These are phyloP conservation scores for Oryza nivara DNA, from an alignment of 176 grass and related monocot genomes.

Conservation along the genomic window DNA sequence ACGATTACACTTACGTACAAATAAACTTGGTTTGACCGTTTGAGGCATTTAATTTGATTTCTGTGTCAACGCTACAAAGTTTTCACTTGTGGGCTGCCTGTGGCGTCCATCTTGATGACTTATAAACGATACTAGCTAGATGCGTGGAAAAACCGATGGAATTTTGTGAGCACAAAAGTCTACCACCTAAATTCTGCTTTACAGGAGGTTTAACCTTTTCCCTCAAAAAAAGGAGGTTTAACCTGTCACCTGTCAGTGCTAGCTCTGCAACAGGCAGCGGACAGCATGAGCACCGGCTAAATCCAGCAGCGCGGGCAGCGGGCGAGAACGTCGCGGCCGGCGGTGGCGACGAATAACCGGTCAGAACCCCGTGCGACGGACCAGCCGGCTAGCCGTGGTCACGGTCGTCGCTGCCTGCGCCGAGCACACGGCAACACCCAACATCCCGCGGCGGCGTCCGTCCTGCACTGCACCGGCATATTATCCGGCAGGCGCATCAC, in stretches of 20 bases:
- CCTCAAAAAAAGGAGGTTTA: no score
- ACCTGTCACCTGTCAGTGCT: no score
- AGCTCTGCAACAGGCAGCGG: neutral
- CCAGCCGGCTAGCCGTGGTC: neutral
- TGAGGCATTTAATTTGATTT: no score
- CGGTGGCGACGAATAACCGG: neutral
- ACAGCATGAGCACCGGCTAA: neutral
- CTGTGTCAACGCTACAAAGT: neutral
- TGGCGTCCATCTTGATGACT: neutral
- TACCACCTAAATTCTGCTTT: neutral
- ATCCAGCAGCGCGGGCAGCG: neutral
- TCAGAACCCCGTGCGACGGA: neutral
- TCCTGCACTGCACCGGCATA: no score
- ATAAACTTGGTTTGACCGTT: no score
- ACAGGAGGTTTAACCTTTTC: neutral
- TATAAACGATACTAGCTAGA: neutral
- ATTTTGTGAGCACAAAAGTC: neutral
- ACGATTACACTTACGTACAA: no score
- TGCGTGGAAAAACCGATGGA: neutral
- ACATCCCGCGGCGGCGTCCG: neutral
- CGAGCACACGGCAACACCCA: neutral
- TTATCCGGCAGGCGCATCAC: neutral
- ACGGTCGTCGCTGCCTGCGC: neutral
- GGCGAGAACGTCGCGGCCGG: neutral
- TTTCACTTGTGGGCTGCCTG: neutral